Conservation (phyloP, 202 grass and related monocot genomes). For the Musa balbisiana region DNA sequence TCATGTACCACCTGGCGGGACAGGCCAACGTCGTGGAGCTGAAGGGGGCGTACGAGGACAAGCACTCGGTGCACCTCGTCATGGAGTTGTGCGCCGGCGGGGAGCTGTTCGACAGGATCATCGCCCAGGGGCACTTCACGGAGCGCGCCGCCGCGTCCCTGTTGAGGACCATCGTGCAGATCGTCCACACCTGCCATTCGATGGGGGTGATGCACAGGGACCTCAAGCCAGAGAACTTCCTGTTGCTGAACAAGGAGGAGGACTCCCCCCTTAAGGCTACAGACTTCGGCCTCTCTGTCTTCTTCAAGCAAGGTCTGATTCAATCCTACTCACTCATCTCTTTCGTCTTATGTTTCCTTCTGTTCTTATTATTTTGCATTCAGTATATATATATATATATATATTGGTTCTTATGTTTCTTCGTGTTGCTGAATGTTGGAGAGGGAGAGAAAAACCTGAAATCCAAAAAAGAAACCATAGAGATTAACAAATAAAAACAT, state of each 20-base stretch:
- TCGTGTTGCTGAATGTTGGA: too few relatives aligned
- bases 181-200: slow-evolving; percentile 81
- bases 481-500: too few relatives aligned
- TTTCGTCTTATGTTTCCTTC: background rate
- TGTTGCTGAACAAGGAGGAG: slow-evolving; percentile 64
- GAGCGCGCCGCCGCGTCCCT: slow-evolving; percentile 63
- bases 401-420: too few relatives aligned
- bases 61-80: slow-evolving; percentile 82
- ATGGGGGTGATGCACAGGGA: slow-evolving; percentile 46
- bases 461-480: too few relatives aligned
- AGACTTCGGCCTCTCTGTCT: slow-evolving; percentile 79
- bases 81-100: slow-evolving; percentile 94
- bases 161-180: slow-evolving; percentile 76
- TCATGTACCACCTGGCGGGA: slow-evolving; percentile 89
- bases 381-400: too few relatives aligned
- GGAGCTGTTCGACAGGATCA: slow-evolving; percentile 77
- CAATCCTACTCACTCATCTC: too few relatives aligned
- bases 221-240: slow-evolving; percentile 22
- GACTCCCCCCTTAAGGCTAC: slow-evolving; percentile 74
- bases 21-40: slow-evolving; percentile 79
- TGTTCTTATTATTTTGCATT: too few relatives aligned
- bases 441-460: too few relatives aligned
- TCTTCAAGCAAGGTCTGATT: slow-evolving; percentile 61
- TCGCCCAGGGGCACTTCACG: slow-evolving; percentile 68
- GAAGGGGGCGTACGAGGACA: slow-evolving; percentile 91